Evolutionary conservation across 1,139 yeast genomes (phyloP).

Genomic region (Candida sp.): DNA sequence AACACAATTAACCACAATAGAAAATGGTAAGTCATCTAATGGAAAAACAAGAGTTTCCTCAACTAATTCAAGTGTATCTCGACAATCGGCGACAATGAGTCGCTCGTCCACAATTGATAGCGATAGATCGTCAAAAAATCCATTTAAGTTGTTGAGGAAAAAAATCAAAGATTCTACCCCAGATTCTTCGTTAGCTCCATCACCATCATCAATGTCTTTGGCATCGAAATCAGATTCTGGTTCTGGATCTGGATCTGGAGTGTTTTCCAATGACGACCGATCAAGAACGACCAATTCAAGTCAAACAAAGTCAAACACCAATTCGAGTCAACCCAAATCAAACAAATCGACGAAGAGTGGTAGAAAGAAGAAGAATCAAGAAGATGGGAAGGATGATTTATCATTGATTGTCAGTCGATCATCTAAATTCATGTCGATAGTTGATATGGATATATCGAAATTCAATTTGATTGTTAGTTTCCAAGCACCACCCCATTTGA

Average conservation of each 20-base stretch:
- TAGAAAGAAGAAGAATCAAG: constrained; percentile 15
- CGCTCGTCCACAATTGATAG: not conserved
- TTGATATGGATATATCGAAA: constrained; percentile 52
- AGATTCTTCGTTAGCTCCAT: not conserved
- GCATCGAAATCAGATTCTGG: constrained; percentile 3
- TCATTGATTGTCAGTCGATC: constrained; percentile 43
- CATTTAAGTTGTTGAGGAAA: constrained; percentile 11
- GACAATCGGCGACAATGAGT: not conserved
- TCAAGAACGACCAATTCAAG: constrained; percentile 1
- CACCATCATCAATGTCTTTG: constrained; percentile 2
- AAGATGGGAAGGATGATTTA: constrained; percentile 16
- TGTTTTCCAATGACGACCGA: constrained; percentile 1
- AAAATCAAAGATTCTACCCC: constrained; percentile 4
- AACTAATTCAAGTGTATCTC: not conserved
- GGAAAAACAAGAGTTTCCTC: not conserved
- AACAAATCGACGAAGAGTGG: constrained; percentile 3
- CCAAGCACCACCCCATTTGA: constrained; percentile 67
- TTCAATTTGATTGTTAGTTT: constrained; percentile 65
- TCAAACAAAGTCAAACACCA: constrained; percentile 4
- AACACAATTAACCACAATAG: constrained; percentile 4
- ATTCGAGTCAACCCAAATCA: not conserved
- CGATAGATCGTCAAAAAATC: constrained; percentile 9
- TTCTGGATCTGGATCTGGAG: constrained; percentile 2
- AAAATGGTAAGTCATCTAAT: not conserved
- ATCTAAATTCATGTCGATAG: constrained; percentile 61